A percentile compares a stretch with the other conserved stretches of the same genome.
phyloP scores from a whole-genome alignment of 2,329 filamentous ascomycete species.

The Alternaria sp. region DNA sequence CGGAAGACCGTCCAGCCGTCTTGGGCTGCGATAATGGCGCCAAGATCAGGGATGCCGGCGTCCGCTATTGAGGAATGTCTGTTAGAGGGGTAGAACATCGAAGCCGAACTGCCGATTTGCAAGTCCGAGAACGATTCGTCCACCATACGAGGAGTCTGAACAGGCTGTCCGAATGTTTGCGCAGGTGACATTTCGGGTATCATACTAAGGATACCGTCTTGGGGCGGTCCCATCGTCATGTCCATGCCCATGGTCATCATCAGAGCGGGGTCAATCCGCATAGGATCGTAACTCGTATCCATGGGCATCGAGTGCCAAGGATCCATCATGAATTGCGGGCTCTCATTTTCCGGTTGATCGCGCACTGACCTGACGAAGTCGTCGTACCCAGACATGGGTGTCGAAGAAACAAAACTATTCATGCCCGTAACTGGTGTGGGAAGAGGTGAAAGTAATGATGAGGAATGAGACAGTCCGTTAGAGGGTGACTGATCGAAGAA shows the following conservation, averaged over 20 bases:
- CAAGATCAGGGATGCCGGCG: constrained; percentile 52
- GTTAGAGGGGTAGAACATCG: constrained; percentile 51
- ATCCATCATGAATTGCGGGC: constrained; percentile 59
- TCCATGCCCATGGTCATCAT: constrained; percentile 57
- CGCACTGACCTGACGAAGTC: constrained; percentile 53
- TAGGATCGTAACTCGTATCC: constrained; percentile 54
- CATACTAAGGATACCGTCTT: constrained; percentile 55
- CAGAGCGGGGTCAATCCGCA: constrained; percentile 57
- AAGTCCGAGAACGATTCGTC: constrained; percentile 58
- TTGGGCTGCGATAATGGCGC: constrained; percentile 59
- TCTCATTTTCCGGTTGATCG: constrained; percentile 54
- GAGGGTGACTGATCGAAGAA: constrained; percentile 54
- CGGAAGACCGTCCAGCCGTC: constrained; percentile 63
- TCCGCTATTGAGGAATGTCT: constrained; percentile 53
- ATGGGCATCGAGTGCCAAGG: constrained; percentile 58
- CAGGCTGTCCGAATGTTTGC: constrained; percentile 47
- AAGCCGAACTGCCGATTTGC: constrained; percentile 54
- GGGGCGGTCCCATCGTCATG: constrained; percentile 50
- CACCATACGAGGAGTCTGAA: constrained; percentile 58
- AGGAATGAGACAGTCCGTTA: constrained; percentile 40
- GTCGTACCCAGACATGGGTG: constrained; percentile 57
- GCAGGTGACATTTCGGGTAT: constrained; percentile 54
- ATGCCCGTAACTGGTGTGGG: constrained; percentile 49
- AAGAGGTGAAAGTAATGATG: constrained; percentile 50
- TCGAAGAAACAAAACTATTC: constrained; percentile 54